Conservation (phyloP, 1,284 basidiomycete species). For the Schizophyllum amplum region DNA sequence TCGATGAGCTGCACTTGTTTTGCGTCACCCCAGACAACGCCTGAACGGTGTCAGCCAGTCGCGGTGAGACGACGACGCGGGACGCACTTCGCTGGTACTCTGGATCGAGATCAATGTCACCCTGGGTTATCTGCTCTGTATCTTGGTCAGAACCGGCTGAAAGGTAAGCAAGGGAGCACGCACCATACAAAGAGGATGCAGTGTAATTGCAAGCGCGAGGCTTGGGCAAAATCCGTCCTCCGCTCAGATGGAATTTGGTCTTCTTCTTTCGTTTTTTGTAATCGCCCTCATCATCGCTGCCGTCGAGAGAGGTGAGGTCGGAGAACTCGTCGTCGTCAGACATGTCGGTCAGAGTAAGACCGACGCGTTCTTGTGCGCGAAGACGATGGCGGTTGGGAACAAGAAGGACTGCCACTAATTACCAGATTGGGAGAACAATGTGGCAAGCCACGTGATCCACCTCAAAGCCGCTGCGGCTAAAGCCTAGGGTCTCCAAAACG, state of each 20-base stretch:
- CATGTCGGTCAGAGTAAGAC: not conserved
- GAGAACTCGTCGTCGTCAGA: constrained; percentile 26
- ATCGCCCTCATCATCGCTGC: constrained; percentile 15
- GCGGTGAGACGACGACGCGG: not conserved
- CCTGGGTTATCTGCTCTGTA: constrained; percentile 50
- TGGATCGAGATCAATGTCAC: constrained; percentile 59
- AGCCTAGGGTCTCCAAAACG: too few relatives aligned
- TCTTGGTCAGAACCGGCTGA: constrained; percentile 1
- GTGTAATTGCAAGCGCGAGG: constrained; percentile 64
- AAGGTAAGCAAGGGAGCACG: constrained; percentile 11
- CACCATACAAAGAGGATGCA: constrained; percentile 58
- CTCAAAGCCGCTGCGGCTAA: too few relatives aligned
- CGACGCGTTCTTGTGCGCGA: too few relatives aligned
- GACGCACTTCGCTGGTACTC: constrained; percentile 66
- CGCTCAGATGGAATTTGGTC: constrained; percentile 35
- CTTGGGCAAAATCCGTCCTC: constrained; percentile 48
- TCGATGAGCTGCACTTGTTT: constrained; percentile 69
- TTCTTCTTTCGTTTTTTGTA: constrained; percentile 12
- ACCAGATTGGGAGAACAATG: too few relatives aligned
- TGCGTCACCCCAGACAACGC: constrained; percentile 62
- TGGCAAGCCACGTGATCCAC: too few relatives aligned
- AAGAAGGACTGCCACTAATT: too few relatives aligned
- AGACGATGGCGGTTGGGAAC: too few relatives aligned
- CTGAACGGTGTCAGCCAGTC: constrained; percentile 22
- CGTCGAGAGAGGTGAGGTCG: constrained; percentile 34